Conservation (phyloP, 2,329 filamentous ascomycete genomes). For the Fusarium stilboides region DNA sequence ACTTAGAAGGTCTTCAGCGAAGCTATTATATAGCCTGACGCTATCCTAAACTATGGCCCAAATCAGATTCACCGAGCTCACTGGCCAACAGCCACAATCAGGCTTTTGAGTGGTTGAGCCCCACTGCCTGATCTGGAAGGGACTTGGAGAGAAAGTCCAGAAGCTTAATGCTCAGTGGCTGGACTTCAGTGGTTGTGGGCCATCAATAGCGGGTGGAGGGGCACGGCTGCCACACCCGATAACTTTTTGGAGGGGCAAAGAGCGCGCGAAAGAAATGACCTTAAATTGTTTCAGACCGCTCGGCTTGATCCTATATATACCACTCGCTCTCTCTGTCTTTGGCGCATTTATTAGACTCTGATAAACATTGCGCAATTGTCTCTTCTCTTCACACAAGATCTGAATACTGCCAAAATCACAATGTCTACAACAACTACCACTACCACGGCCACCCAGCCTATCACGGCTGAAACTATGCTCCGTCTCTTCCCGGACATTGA, state of each 20-base stretch:
- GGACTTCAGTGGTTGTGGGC: slow-evolving; percentile 40
- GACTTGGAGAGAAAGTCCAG: slow-evolving; percentile 27
- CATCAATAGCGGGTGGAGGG: slow-evolving; percentile 37
- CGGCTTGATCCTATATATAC: slow-evolving; percentile 13
- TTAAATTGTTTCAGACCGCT: slow-evolving; percentile 49
- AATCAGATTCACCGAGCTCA: slow-evolving; percentile 49
- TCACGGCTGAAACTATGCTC: slow-evolving; percentile 89
- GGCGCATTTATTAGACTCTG: slow-evolving; percentile 9
- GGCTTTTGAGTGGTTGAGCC: slow-evolving; percentile 35
- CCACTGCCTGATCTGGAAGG: slow-evolving; percentile 41
- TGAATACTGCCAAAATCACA: slow-evolving; percentile 14
- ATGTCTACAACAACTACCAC: slow-evolving; percentile 58
- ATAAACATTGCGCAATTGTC: slow-evolving; percentile 3
- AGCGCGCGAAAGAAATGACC: slow-evolving; percentile 38
- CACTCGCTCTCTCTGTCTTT: slow-evolving; percentile 7
- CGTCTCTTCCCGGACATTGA: slow-evolving; percentile 89
- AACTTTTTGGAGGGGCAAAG: slow-evolving; percentile 48
- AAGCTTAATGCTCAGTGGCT: slow-evolving; percentile 38
- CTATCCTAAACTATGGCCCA: slow-evolving; percentile 25
- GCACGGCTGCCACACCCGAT: slow-evolving; percentile 40
- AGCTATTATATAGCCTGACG: not conserved
- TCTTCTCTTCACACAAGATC: not conserved
- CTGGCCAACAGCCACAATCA: slow-evolving; percentile 40
- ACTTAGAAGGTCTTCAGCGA: not conserved
- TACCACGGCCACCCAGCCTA: slow-evolving; percentile 68